Conservation (phyloP, 2,329 filamentous ascomycete species). For the Trichoderma gracile region DNA sequence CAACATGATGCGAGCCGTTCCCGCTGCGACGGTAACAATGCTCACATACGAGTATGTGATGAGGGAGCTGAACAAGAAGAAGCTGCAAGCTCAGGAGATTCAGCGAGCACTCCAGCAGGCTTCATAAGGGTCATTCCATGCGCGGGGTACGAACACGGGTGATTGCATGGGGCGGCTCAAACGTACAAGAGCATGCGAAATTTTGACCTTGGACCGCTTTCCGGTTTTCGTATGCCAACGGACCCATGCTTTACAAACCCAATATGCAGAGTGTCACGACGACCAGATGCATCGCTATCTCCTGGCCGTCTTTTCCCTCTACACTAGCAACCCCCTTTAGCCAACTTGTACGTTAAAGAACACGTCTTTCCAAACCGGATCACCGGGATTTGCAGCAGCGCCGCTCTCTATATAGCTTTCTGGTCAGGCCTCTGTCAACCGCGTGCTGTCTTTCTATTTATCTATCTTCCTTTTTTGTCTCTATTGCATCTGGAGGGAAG, state of each 20-base stretch:
- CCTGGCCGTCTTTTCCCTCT: background rate
- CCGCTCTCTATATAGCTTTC: background rate
- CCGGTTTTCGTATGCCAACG: background rate
- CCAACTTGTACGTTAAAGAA: constrained; percentile 15
- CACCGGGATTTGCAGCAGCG: background rate
- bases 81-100: constrained; percentile 43
- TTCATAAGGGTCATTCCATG: constrained; percentile 24
- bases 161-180: background rate
- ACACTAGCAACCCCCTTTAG: background rate
- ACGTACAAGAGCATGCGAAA: background rate
- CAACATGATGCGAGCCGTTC: constrained; percentile 94
- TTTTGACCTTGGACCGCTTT: background rate
- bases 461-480: background rate
- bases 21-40: constrained; percentile 95
- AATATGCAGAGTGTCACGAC: constrained; percentile 10
- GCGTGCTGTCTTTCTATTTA: background rate
- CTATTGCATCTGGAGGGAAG: constrained; percentile 11
- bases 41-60: constrained; percentile 86
- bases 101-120: constrained; percentile 29
- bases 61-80: constrained; percentile 51
- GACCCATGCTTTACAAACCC: constrained; percentile 15
- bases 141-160: background rate
- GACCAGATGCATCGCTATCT: constrained; percentile 18
- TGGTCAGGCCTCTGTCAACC: background rate
- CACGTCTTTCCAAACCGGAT: background rate